A percentile compares a stretch with the other conserved stretches of the same genome.
These are phyloP conservation scores for Rutstroemia sp. DNA, from an alignment of 2,329 filamentous ascomycete genomes.

Conservation along the genomic window DNA sequence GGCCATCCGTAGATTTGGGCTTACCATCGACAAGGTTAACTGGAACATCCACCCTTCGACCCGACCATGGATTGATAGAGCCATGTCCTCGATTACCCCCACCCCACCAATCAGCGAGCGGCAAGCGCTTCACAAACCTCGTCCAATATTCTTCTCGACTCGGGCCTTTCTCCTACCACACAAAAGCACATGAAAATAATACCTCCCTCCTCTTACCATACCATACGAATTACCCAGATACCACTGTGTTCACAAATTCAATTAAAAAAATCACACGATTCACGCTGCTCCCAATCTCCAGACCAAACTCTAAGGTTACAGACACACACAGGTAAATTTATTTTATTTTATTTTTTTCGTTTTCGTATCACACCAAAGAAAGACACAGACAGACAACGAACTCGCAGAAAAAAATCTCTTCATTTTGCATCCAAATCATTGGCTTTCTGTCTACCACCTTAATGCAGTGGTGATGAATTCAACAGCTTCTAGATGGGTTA, in stretches of 20 bases:
- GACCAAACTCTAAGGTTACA: neutral
- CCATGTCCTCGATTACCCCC: neutral
- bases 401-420: neutral
- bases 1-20: neutral
- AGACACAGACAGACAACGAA: neutral
- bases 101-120: neutral
- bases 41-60: neutral
- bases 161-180: neutral
- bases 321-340: no score
- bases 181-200: neutral
- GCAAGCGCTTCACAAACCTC: neutral
- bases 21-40: neutral
- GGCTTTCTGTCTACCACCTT: neutral
- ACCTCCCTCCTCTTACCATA: neutral
- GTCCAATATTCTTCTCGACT: neutral
- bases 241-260: neutral
- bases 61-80: neutral
- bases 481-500: no score
- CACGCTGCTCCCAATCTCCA: constrained; percentile 3
- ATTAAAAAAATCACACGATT: neutral
- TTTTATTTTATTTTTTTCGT: neutral
- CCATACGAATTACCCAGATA: neutral
- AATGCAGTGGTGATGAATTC: neutral
- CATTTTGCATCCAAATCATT: neutral
- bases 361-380: neutral